Conservation (phyloP, 805 yeast species). For the Ogataea siamensis region DNA sequence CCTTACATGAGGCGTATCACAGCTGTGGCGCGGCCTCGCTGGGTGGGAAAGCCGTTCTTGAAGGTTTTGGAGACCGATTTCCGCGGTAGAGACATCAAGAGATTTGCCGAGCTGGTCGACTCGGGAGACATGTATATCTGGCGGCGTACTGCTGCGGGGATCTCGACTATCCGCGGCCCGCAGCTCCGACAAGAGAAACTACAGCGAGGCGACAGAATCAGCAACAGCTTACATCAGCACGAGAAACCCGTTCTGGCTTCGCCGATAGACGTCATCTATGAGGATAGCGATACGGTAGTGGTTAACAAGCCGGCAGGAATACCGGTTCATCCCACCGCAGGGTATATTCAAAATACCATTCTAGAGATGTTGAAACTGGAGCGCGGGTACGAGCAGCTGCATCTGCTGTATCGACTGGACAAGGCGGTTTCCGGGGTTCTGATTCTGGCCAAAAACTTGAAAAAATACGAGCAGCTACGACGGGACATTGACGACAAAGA, state of each 20-base stretch:
- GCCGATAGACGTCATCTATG: conserved; percentile 31
- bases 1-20: conserved; percentile 19
- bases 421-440: conserved; percentile 51
- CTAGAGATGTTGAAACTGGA: conserved; percentile 41
- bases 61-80: conserved; percentile 18
- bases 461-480: conserved; percentile 30
- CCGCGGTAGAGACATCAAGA: conserved; percentile 16
- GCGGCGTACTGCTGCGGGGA: background rate
- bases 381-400: conserved; percentile 15
- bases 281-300: conserved; percentile 40
- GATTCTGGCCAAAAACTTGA: conserved; percentile 39
- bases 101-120: conserved; percentile 13
- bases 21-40: conserved; percentile 12
- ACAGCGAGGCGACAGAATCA: conserved; percentile 22
- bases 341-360: conserved; percentile 42
- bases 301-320: conserved; percentile 52
- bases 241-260: conserved; percentile 40
- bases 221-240: conserved; percentile 41
- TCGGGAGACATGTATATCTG: conserved; percentile 17
- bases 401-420: conserved; percentile 49
- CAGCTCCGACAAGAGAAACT: conserved; percentile 15
- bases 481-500: conserved; percentile 18
- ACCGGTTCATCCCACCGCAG: conserved; percentile 54
- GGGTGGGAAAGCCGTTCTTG: conserved; percentile 16
- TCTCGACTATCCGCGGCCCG: conserved; percentile 10